phyloP scores from a whole-genome alignment of 495 filamentous ascomycete genomes.

The Copromyces sp. region DNA sequence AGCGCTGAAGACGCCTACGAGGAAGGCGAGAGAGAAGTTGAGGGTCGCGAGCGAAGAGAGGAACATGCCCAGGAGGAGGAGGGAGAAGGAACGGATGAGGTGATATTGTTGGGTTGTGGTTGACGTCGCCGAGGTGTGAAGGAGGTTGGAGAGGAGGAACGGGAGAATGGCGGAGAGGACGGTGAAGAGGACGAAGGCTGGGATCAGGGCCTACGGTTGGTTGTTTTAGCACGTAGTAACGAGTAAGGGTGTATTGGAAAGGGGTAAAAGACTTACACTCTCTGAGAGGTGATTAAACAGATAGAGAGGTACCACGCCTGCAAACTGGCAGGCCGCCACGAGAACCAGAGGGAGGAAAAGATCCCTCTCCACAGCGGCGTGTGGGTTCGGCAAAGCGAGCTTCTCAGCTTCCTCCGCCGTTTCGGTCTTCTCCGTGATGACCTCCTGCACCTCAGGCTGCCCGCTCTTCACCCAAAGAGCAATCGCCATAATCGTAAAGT shows the following conservation, averaged over 20 bases:
- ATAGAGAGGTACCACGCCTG: conserved; percentile 77
- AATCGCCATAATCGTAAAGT: conserved; percentile 93
- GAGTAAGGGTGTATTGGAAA: not conserved
- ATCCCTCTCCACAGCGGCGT: conserved; percentile 49
- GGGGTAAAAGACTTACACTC: conserved; percentile 40
- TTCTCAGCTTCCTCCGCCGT: conserved; percentile 13
- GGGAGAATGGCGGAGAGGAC: conserved; percentile 51
- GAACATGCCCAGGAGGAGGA: conserved; percentile 81
- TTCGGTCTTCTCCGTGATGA: conserved; percentile 9
- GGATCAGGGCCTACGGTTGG: conserved; percentile 41
- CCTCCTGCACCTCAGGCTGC: conserved; percentile 17
- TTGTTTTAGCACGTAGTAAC: conserved; percentile 11
- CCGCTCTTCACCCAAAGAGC: conserved; percentile 85
- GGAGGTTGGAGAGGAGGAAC: conserved; percentile 39
- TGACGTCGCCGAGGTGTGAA: conserved; percentile 31
- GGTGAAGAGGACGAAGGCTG: conserved; percentile 48
- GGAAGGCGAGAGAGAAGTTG: conserved; percentile 86
- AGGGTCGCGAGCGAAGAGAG: conserved; percentile 89
- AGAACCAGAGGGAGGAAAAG: conserved; percentile 70
- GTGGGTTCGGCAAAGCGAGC: conserved; percentile 6
- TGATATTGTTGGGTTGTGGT: conserved; percentile 60
- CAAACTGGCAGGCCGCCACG: conserved; percentile 58
- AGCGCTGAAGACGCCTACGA: conserved; percentile 66
- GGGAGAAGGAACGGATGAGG: conserved; percentile 82
- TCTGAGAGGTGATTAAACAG: conserved; percentile 68